Base-by-base conservation (phyloP, 192 early-diverging fungal species). In the Gorgonomyces haynaldii region DNA sequence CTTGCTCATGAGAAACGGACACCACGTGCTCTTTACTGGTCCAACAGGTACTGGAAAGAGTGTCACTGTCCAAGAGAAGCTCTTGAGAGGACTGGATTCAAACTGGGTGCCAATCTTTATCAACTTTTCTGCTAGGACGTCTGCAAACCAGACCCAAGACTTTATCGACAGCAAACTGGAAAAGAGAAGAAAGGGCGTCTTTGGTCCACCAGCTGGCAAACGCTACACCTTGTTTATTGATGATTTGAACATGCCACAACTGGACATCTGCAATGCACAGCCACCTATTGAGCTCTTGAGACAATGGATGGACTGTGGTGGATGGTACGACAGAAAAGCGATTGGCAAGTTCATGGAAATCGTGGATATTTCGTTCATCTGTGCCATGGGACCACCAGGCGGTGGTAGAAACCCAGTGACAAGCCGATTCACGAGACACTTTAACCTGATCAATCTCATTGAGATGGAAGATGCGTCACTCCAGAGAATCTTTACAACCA, bases 271-370 rank as follows among this genome's bases (percentile, higher is more conserved):
- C 53, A 65, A 68, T n/a, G 76, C 76, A 0, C 76, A 79, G 42
- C 76, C 76, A n/a, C 77, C 76, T 0, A 58, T 79, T 28, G 76
- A 79, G 39, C 54, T 79, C 2, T 50, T 79, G 4, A 57, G 76
- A 7, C 76, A 79, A 48, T 79, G 74, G 73, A 68, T 79, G 65
- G 76, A 79, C 42, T 79, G 69, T 43, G 58, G 61, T 13, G 76
- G 76, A 9, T 79, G 76, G 76, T 79, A 79, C 52, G 72, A 79
- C 40, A 43, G 70, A 15, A 72, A 64, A 54, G 65, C 64, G 22
- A 56, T 75, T 41, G 75, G 72, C 17, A 76, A 72, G 50, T 74
- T 76, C 48, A 75, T 71, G 75, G 74, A 77, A 37, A 60, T 79
- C 28, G 62, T 72, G 0, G 76, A 79, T 50, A 62, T 79, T 8